Evolutionary conservation across 306 rosid species (phyloP), one percentile per base, ranked within the genome.

Genomic region (Morella rubra): DNA sequence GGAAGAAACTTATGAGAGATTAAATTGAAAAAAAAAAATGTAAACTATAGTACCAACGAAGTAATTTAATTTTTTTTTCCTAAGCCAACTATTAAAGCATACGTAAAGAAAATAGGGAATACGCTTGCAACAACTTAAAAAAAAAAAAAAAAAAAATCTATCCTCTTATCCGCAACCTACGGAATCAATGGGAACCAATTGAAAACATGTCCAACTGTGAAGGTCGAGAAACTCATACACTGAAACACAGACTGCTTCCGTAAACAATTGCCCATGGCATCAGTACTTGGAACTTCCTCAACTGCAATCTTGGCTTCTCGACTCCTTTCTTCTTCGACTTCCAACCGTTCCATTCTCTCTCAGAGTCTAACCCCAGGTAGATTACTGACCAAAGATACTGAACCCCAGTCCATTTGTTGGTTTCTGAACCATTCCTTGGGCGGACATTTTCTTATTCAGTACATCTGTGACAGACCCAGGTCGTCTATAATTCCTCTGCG

Each of bases 271-370:
- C 37, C 9, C n/a, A 94, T 94, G 98, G 91, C 97, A 19, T 90
- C 97, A 37, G 76, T 83, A 24, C 86, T 94, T 0, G 89, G 96
- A 82, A 77, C 93, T 77, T 89, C 88, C 80, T 89, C 95, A 5
- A 72, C 90, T 13, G 91, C 92, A 11, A 52, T 84, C 76, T 85
- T 90, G 51, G 84, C 95, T 73, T 81, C 95, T 32, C 91, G 88
- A 61, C 79, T 77, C 51, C 59, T 82, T 32, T 82, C 84, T 69
- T 87, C 89, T 42, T 58, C 82, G 47, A 54, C 90, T 50, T 82
- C 86, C 60, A 83, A 79, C 69, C 80, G 77, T 78, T 89, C 87
- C 64, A 56, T 84, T 77, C 76, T 87, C 55, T 73, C 86, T 0
- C 89, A 84, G 75, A 83, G 89, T 49, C 55, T 85, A 41, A 61